phyloP scores from a whole-genome alignment of 345 rosid genomes.

The Abelmoschus esculentus region DNA sequence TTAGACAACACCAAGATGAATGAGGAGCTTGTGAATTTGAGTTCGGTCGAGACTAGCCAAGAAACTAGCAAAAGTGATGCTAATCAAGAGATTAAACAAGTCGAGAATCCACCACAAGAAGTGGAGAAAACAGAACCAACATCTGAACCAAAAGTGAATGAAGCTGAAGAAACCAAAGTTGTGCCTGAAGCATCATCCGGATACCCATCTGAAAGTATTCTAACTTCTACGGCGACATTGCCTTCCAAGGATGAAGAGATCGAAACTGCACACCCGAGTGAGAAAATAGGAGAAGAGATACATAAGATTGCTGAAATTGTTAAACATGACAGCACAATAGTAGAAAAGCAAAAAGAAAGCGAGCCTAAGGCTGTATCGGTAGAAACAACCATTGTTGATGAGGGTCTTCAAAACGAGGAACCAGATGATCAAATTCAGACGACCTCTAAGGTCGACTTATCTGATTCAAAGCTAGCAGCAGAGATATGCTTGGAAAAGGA shows the following conservation, averaged over 20 bases:
- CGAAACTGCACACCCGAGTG: background rate
- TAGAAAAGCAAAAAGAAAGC: slow-evolving; percentile 13
- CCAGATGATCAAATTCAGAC: slow-evolving; percentile 9
- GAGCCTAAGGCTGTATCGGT: slow-evolving; percentile 17
- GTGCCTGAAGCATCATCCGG: background rate
- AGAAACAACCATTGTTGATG: slow-evolving; percentile 16
- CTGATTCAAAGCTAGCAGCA: background rate
- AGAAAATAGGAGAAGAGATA: slow-evolving; percentile 9
- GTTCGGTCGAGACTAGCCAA: background rate
- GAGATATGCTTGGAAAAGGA: background rate
- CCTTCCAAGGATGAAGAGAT: slow-evolving; percentile 12
- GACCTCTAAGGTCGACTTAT: background rate
- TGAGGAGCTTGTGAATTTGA: background rate
- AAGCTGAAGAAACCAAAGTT: slow-evolving; percentile 1
- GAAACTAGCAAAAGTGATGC: slow-evolving; percentile 6
- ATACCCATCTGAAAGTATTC: background rate
- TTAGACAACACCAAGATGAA: background rate
- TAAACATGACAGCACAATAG: background rate
- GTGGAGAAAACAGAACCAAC: slow-evolving; percentile 2
- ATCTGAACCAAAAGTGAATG: slow-evolving; percentile 7
- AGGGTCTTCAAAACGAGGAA: slow-evolving; percentile 20
- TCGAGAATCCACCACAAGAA: background rate
- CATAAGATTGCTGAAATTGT: background rate
- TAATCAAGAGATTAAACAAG: slow-evolving; percentile 12
- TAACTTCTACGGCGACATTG: slow-evolving; percentile 6